Evolutionary conservation across 441 rosid species (phyloP).

Genomic region (Lepidium campestre): DNA sequence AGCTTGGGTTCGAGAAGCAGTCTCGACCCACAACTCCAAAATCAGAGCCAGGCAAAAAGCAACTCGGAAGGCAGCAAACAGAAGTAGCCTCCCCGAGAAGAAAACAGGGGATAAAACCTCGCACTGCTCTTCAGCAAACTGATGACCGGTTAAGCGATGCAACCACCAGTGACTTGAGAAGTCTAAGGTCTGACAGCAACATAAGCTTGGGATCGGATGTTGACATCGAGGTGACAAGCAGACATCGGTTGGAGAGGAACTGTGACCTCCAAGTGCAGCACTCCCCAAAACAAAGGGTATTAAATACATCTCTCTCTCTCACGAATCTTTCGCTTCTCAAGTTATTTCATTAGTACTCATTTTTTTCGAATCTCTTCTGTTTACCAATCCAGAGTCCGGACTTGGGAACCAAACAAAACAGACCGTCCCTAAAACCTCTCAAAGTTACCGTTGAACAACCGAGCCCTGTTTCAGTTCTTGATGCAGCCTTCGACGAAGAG

Average conservation of each 20-base stretch:
- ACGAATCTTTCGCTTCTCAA: conserved; percentile 2
- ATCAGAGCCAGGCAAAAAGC: conserved; percentile 44
- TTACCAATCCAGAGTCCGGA: conserved; percentile 40
- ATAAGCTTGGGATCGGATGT: conserved; percentile 40
- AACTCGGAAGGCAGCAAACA: conserved; percentile 35
- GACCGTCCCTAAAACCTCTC: conserved; percentile 27
- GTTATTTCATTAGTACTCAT: not conserved
- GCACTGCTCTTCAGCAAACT: conserved; percentile 31
- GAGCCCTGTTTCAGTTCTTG: conserved; percentile 94
- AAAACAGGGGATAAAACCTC: conserved; percentile 33
- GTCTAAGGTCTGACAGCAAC: conserved; percentile 54
- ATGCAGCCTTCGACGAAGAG: conserved; percentile 63
- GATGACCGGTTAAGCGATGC: conserved; percentile 43
- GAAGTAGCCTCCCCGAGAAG: conserved; percentile 46
- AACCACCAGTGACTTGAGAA: conserved; percentile 42
- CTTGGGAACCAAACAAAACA: conserved; percentile 37
- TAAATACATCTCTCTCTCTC: conserved; percentile 18
- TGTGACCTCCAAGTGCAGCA: conserved; percentile 30
- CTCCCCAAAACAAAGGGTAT: conserved; percentile 40
- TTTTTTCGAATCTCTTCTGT: conserved; percentile 19
- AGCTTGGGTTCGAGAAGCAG: conserved; percentile 45
- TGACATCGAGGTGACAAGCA: conserved; percentile 65
- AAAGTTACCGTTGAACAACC: conserved; percentile 66
- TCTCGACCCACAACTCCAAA: conserved; percentile 32
- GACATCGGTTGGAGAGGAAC: conserved; percentile 37